Conservation (phyloP, 1,284 basidiomycete genomes). For the Apiotrichum akiyoshidainum region DNA sequence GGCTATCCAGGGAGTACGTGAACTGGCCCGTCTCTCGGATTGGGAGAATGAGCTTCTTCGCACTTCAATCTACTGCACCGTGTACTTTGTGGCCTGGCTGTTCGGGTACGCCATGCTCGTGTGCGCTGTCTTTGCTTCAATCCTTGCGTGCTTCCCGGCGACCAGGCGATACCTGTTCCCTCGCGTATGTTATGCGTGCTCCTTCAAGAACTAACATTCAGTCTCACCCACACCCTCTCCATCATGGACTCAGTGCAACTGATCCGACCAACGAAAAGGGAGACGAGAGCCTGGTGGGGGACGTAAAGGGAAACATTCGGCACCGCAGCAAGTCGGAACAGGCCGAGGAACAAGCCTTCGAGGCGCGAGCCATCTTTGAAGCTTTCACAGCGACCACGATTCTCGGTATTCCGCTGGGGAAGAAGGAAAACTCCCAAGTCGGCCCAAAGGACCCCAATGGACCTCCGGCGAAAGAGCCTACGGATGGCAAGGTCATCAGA, state of each 20-base stretch:
- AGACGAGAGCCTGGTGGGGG: slow-evolving; percentile 45
- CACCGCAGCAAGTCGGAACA: slow-evolving; percentile 48
- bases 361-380: background rate
- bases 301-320: slow-evolving; percentile 36
- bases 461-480: background rate
- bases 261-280: slow-evolving; percentile 27
- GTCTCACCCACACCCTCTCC: background rate
- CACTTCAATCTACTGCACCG: slow-evolving; percentile 51
- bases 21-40: slow-evolving; percentile 55
- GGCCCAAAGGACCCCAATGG: background rate
- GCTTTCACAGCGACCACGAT: background rate
- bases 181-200: slow-evolving; percentile 40
- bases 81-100: slow-evolving; percentile 54
- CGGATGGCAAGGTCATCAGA: background rate
- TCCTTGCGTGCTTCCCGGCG: slow-evolving; percentile 54
- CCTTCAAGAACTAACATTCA: background rate
- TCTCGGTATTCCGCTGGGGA: background rate
- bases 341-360: background rate
- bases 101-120: slow-evolving; percentile 53
- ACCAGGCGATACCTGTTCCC: slow-evolving; percentile 56
- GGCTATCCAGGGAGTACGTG: slow-evolving; percentile 53
- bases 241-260: background rate
- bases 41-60: slow-evolving; percentile 52
- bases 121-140: slow-evolving; percentile 48
- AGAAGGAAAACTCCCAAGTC: background rate